Evolutionary conservation across 768 basidiomycete genomes (phyloP), one percentile per base, ranked within the genome.

Genomic region (Lactifluus piperatus): DNA sequence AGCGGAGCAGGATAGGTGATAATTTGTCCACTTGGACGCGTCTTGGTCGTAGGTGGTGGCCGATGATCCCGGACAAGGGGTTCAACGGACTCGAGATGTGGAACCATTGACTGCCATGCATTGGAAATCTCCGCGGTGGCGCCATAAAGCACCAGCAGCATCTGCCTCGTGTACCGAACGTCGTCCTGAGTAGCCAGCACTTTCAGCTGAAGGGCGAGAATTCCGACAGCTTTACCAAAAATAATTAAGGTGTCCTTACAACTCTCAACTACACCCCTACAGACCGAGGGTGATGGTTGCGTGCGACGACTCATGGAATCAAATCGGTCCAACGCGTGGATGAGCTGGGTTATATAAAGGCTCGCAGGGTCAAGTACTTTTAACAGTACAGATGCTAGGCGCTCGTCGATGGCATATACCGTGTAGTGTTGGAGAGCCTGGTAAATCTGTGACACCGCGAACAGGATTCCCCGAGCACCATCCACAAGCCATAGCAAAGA

Each of bases 391-490:
- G 85, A 82, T 5, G 91, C 83, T 27, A 94, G 77, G 22, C 90
- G 82, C 53, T 94, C 91, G 67, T 93, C 86, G 60, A 85, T 81
- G 30, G 87, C 86, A 62, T 88, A 88, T 22, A 86, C 78, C 36
- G 86, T 85, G 71, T 94, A 95, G 66, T 94, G 90, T 52, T 90
- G 85, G 44, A 99, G 75, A 0, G 91, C 84, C 65, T 93, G 84
- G 68, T 95, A 88, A 44, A 97, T 81, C 72, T 97, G 94, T 43
- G 90, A 91, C 62, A 93, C 78, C 3, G 92, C 88, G 69, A 97
- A 98, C 39, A 97, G 79, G 57, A 98, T 85, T 24, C 90, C 93
- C 27, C 97, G 86, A 47, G 91, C 85, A n/a, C 88, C 85, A 67
- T 98, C 93, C 45, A 93, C 79, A 44, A 95, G 76, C 41, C 76